Base-by-base conservation (phyloP, 441 rosid species). In the Erysimum pusillum region DNA sequence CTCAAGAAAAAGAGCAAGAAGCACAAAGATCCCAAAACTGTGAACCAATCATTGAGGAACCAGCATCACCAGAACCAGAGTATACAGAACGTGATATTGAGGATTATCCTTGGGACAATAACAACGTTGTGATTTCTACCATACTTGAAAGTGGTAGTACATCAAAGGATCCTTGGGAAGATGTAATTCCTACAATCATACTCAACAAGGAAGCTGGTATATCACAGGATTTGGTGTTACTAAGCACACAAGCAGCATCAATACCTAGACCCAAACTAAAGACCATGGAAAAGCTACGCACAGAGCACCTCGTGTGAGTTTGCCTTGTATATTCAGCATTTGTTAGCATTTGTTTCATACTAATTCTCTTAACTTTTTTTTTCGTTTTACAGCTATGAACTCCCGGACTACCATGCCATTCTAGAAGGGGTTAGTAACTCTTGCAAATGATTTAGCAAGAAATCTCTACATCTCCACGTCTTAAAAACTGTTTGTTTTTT, bases 231-330 rank as follows among this genome's bases (percentile, higher is more conserved):
- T 76, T 88, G 69, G 91, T 88, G 39, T 20, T 63, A 63, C 22
- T 86, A 61, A 83, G 82, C 63, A 75, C 81, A 2, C 79, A 85
- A 71, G 87, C 79, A 74, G 77, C 90, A 78, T 78, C 86, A n/a
- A 74, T 81, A 64, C 89, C 84, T n/a, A 72, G 31, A 35, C 82
- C 73, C 15, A 83, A 82, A 58, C 86, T 86, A 7, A 86, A 88
- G 80, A 76, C 44, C 70, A 71, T 58, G 34, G 84, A 80, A 53
- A 85, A 83, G 35, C 79, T 86, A 67, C 84, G 83, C 63, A 88
- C 91, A 28, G 91, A 86, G 64, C 91, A 88, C 73, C 51, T 69
- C 39, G 91, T 88, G 91, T 86, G 69, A 86, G 91, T 85, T 35
- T 36, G n/a, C 49, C 25, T 35, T 18, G 2, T 48, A 20, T 11